A percentile compares a stretch with the other conserved stretches of the same genome.
Conservation (phyloP, 805 yeast species). For the Starmerella scarabaei region DNA sequence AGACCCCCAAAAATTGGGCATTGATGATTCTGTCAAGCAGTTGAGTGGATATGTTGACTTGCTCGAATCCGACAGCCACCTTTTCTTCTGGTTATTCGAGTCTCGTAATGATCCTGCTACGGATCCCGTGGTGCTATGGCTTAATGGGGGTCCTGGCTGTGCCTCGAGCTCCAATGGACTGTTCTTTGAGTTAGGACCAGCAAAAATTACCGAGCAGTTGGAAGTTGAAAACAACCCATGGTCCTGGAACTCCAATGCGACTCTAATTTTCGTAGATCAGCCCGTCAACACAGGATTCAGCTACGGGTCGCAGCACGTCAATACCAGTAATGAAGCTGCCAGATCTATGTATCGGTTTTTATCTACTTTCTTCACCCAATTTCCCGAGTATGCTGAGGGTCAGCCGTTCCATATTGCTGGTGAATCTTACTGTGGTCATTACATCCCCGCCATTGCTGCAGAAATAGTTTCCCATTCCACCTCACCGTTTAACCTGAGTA, state of each 20-base stretch:
- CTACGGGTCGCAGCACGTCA: constrained; percentile 42
- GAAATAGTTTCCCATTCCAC: constrained; percentile 36
- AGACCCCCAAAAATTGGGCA: constrained; percentile 6
- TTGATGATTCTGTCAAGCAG: constrained; percentile 45
- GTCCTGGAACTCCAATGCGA: constrained; percentile 86
- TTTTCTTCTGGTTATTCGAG: constrained; percentile 88
- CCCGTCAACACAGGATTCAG: constrained; percentile 91
- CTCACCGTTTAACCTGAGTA: constrained; percentile 46
- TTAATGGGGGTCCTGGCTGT: constrained; percentile 94
- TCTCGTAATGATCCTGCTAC: constrained; percentile 74
- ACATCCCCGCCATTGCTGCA: constrained; percentile 66
- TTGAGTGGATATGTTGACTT: constrained; percentile 62
- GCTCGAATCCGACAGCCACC: constrained; percentile 54
- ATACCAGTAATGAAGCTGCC: constrained; percentile 69
- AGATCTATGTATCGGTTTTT: constrained; percentile 78
- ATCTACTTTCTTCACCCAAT: constrained; percentile 67
- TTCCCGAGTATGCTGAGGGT: constrained; percentile 50
- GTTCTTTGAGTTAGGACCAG: constrained; percentile 84
- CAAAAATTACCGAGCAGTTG: constrained; percentile 50
- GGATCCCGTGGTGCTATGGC: constrained; percentile 82
- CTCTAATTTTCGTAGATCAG: constrained; percentile 81
- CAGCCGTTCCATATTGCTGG: constrained; percentile 74
- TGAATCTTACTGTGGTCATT: constrained; percentile 88
- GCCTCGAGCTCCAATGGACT: constrained; percentile 70
- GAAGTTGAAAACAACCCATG: constrained; percentile 43